These are phyloP conservation scores for Aspergillus alliaceus DNA, from an alignment of 2,329 filamentous ascomycete genomes.

Conservation along the genomic window DNA sequence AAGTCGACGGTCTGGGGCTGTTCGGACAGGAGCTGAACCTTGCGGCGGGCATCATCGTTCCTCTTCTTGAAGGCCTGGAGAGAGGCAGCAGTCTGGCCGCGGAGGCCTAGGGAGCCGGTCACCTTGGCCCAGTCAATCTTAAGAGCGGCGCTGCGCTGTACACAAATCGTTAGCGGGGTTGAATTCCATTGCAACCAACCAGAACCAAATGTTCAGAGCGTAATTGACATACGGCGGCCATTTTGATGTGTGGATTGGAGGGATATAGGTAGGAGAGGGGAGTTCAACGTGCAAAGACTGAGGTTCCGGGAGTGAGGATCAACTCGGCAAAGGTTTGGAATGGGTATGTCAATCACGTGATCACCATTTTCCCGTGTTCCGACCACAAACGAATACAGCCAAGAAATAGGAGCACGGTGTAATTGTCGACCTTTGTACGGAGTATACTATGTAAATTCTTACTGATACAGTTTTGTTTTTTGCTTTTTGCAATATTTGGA, in stretches of 20 bases:
- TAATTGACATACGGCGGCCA: conserved; percentile 42
- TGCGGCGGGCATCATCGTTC: conserved; percentile 97
- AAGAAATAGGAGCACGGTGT: not conserved
- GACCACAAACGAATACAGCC: conserved; percentile 19
- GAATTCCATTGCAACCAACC: conserved; percentile 2
- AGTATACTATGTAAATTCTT: not conserved
- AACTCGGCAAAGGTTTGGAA: conserved; percentile 42
- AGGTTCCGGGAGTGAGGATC: conserved; percentile 35
- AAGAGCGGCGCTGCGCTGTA: conserved; percentile 91
- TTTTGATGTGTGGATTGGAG: conserved; percentile 36
- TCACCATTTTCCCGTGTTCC: conserved; percentile 24
- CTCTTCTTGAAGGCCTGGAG: conserved; percentile 99
- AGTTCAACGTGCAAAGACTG: conserved; percentile 37
- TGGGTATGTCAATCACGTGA: conserved; percentile 31
- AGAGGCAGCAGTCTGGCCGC: conserved; percentile 86
- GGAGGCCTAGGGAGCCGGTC: conserved; percentile 89
- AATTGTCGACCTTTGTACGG: not conserved
- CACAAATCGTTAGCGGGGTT: conserved; percentile 22
- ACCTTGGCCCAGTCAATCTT: conserved; percentile 99
- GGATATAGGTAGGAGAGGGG: conserved; percentile 29
- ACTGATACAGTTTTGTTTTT: not conserved
- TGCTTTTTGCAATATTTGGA: not conserved
- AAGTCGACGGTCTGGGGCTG: conserved; percentile 89
- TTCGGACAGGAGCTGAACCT: conserved; percentile 80
- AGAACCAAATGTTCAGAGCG: not conserved